These are phyloP conservation scores for Aspergillus diversus DNA, from an alignment of 495 filamentous ascomycete species.

Conservation along the genomic window DNA sequence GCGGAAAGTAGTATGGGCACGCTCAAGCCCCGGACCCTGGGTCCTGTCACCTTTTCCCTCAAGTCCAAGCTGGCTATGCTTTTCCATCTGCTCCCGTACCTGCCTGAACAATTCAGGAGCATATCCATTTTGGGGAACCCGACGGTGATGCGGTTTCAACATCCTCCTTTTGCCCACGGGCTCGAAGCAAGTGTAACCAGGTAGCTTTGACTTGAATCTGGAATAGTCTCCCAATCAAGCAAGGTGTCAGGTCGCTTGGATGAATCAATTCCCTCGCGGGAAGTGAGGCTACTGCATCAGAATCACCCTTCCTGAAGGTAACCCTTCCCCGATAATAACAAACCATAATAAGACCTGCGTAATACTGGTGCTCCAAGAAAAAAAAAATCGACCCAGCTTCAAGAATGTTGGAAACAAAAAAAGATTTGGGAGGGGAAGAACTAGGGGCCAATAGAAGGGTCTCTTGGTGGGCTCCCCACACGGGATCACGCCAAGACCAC, in stretches of 20 bases:
- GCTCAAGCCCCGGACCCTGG: neutral
- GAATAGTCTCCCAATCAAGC: neutral
- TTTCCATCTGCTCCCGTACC: too few species aligned
- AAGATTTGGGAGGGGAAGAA: neutral
- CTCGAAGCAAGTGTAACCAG: too few species aligned
- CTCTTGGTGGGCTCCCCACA: constrained; percentile 20
- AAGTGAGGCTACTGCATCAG: too few species aligned
- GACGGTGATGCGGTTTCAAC: neutral
- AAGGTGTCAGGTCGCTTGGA: neutral
- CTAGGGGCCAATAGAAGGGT: neutral
- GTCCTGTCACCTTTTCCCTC: neutral
- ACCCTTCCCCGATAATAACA: too few species aligned
- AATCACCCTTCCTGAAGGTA: too few species aligned
- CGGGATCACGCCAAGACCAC: constrained; percentile 26
- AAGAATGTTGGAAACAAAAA: neutral
- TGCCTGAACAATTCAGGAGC: neutral
- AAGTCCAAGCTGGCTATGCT: too few species aligned
- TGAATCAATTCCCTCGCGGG: too few species aligned
- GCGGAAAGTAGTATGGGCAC: neutral
- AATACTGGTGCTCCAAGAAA: too few species aligned
- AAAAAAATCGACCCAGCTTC: neutral
- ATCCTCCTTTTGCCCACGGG: neutral
- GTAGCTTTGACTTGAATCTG: neutral
- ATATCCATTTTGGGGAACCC: neutral
- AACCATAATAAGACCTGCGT: too few species aligned